Base-by-base conservation (phyloP, 768 basidiomycete species). In the Auriscalpium orientale region DNA sequence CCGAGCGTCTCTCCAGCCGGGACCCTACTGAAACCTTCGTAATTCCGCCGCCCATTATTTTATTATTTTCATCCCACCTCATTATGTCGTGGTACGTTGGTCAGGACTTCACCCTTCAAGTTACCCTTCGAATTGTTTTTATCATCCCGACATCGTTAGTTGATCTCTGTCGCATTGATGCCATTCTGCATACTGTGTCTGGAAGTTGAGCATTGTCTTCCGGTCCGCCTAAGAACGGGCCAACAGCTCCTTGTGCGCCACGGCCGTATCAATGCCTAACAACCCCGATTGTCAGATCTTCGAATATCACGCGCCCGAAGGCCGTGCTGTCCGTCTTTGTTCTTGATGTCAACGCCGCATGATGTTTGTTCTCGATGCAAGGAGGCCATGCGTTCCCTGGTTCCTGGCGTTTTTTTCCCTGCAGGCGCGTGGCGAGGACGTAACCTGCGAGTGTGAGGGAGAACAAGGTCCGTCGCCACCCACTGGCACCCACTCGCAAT, bases 1-100 rank as follows among this genome's bases (percentile, higher is more conserved):
- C 36, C 55, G 16, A 51, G 38, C 28, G 55, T 54, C 28, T 52
- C 18, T 21, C 35, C 55, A 18, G 28, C 22, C 21, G 37, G 48
- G 44, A 54, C n/a, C 34, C 36, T 54, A 53, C 28, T 15, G 49
- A 54, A 40, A 60, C 49, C 47, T n/a, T 46, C 22, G 28, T 13
- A 7, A 35, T 16, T 43, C 40, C 40, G 40, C 40, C 40, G 40
- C 40, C 18, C 28, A 28, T 28, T 28, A 28, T 28, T 28, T 2
- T 4, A 28, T 28, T 28, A 28, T 28, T 5, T 43, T 43, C 40
- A 18, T 43, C 6, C 6, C 40, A 43, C 28, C 28, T 28, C 28
- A 28, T 28, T 28, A 28, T 43, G 13, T 43, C 7, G 40, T 6
- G 40, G 40, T 43, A 18, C 40, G 40, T 43, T 18, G 40, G 28